A percentile compares a stretch with the other conserved stretches of the same genome.
phyloP scores from a whole-genome alignment of 208 protist genomes.

The Naegleria lovaniensis region DNA sequence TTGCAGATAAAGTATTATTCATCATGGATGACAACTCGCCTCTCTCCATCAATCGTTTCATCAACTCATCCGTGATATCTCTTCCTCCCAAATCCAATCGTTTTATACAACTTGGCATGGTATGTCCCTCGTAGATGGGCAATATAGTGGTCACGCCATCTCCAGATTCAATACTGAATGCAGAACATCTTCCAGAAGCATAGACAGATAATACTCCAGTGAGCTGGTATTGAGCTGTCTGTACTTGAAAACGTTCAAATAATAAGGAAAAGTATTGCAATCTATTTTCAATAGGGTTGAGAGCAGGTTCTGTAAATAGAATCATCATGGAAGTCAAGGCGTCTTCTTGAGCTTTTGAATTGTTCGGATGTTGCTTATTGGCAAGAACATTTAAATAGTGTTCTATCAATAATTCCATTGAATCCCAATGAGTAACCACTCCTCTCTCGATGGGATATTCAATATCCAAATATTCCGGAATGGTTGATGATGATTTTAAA shows the following conservation, averaged over 20 bases:
- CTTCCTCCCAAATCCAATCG: conserved; percentile 48
- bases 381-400: conserved; percentile 51
- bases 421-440: conserved; percentile 65
- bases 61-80: conserved; percentile 64
- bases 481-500: too few relatives aligned
- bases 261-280: neutral
- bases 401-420: conserved; percentile 70
- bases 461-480: too few relatives aligned
- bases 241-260: neutral
- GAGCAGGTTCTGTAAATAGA: neutral
- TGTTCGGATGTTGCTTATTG: neutral
- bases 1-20: conserved; percentile 86
- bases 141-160: conserved; percentile 75
- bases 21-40: conserved; percentile 51
- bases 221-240: neutral
- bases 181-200: neutral
- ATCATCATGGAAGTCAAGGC: neutral
- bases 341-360: neutral
- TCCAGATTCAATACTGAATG: conserved; percentile 57
- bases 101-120: conserved; percentile 43
- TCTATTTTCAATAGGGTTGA: neutral
- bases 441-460: conserved; percentile 47
- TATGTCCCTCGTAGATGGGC: conserved; percentile 71
- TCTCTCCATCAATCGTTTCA: conserved; percentile 60
- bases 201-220: neutral